These are phyloP conservation scores for Triticum monococcum DNA, from an alignment of 176 grass and related monocot species.

Conservation along the genomic window DNA sequence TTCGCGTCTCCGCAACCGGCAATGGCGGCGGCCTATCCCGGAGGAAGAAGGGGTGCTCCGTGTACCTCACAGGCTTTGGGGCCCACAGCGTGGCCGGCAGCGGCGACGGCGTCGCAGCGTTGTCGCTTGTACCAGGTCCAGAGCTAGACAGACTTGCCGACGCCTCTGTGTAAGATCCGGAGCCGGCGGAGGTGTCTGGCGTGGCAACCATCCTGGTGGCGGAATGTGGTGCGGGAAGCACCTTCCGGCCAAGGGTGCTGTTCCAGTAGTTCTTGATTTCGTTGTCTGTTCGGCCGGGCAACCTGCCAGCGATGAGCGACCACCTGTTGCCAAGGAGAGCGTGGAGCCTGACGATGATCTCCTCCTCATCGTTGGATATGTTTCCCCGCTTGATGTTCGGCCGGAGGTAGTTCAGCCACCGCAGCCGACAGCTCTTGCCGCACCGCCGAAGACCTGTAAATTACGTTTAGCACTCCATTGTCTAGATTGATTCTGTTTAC, in stretches of 20 bases:
- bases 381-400: constrained; percentile 59
- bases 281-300: constrained; percentile 94
- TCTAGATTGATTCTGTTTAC: too few relatives aligned
- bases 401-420: background rate
- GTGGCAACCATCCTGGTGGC: background rate
- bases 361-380: constrained; percentile 79
- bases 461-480: background rate
- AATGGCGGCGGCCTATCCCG: background rate
- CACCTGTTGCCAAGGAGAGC: constrained; percentile 81
- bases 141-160: background rate
- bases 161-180: background rate
- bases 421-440: too few relatives aligned
- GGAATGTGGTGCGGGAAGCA: background rate
- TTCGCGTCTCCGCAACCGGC: background rate
- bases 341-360: constrained; percentile 74
- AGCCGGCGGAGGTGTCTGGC: background rate
- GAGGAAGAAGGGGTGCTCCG: constrained; percentile 20
- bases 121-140: too few relatives aligned
- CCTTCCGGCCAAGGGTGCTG: constrained; percentile 65
- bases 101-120: background rate
- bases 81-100: constrained; percentile 24
- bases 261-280: constrained; percentile 99
- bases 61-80: constrained; percentile 49
- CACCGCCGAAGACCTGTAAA: constrained; percentile 11
- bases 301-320: constrained; percentile 72